Conservation (phyloP, 495 filamentous ascomycete species). For the Trichocladium antarcticum region DNA sequence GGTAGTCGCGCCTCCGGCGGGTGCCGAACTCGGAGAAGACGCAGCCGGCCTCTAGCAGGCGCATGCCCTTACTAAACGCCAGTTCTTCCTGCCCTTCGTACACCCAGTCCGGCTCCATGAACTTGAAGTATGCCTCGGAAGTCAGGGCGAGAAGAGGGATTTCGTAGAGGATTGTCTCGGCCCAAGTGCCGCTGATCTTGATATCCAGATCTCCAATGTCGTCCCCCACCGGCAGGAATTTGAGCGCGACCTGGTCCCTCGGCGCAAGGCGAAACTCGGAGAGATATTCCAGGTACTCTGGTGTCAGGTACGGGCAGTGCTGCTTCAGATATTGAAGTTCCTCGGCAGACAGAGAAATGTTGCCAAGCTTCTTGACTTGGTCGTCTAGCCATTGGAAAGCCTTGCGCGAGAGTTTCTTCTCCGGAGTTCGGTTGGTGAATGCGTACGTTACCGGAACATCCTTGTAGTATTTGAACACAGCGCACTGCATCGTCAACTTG, state of each 20-base stretch:
- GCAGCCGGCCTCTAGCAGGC: constrained; percentile 70
- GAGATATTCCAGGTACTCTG: constrained; percentile 69
- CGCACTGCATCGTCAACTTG: constrained; percentile 98
- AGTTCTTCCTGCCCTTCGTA: constrained; percentile 75
- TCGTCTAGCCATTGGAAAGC: constrained; percentile 77
- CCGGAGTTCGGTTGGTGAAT: constrained; percentile 88
- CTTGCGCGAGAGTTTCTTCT: constrained; percentile 75
- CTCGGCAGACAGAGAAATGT: constrained; percentile 62
- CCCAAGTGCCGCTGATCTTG: constrained; percentile 68
- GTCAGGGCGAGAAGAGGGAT: constrained; percentile 86
- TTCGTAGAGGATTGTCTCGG: constrained; percentile 95
- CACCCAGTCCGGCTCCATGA: constrained; percentile 81
- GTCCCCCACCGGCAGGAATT: constrained; percentile 49
- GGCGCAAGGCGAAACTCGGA: constrained; percentile 70
- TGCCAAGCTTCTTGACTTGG: constrained; percentile 71
- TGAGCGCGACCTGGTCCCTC: constrained; percentile 60
- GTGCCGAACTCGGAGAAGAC: constrained; percentile 90
- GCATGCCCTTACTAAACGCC: constrained; percentile 64
- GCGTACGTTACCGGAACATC: constrained; percentile 77
- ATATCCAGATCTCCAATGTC: constrained; percentile 68
- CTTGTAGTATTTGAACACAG: constrained; percentile 79
- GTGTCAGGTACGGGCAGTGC: constrained; percentile 70
- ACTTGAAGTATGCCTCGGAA: constrained; percentile 94
- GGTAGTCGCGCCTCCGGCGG: constrained; percentile 77
- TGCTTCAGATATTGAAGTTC: constrained; percentile 68